Conservation (phyloP, 2,329 filamentous ascomycete genomes). For the Sporothrix curviconia region DNA sequence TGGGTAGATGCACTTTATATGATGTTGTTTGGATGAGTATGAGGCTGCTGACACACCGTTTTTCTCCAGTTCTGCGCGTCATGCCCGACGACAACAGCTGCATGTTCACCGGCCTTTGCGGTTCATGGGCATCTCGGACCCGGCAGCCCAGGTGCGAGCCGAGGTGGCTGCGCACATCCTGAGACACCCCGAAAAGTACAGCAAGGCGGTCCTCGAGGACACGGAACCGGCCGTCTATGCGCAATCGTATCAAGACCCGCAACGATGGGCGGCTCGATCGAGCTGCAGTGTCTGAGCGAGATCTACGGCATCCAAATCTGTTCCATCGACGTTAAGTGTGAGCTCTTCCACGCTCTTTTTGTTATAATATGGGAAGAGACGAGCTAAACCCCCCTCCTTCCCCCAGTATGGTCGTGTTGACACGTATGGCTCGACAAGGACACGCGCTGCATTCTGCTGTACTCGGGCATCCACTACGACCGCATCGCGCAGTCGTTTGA, state of each 20-base stretch:
- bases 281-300: slow-evolving; percentile 76
- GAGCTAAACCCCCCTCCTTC: too few relatives aligned
- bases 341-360: slow-evolving; percentile 3
- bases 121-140: slow-evolving; percentile 55
- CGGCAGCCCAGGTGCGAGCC: slow-evolving; percentile 56
- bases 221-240: slow-evolving; percentile 69
- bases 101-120: slow-evolving; percentile 83
- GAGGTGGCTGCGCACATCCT: slow-evolving; percentile 76
- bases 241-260: slow-evolving; percentile 70
- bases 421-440: slow-evolving; percentile 69
- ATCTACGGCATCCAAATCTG: slow-evolving; percentile 82
- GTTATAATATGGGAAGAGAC: background rate
- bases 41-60: background rate
- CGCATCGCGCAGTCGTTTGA: slow-evolving; percentile 67
- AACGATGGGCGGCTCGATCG: slow-evolving; percentile 87
- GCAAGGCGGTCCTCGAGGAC: slow-evolving; percentile 65
- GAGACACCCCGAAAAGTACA: slow-evolving; percentile 64
- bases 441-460: slow-evolving; percentile 72
- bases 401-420: slow-evolving; percentile 46
- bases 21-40: too few relatives aligned
- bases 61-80: slow-evolving; percentile 63
- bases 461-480: slow-evolving; percentile 92
- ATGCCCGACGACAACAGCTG: slow-evolving; percentile 98
- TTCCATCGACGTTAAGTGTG: slow-evolving; percentile 67
- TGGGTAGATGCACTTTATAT: slow-evolving; percentile 40